A percentile compares a stretch with the other conserved stretches of the same genome.
Conservation (phyloP, 176 grass and related monocot genomes). For the Carex cristatella region DNA sequence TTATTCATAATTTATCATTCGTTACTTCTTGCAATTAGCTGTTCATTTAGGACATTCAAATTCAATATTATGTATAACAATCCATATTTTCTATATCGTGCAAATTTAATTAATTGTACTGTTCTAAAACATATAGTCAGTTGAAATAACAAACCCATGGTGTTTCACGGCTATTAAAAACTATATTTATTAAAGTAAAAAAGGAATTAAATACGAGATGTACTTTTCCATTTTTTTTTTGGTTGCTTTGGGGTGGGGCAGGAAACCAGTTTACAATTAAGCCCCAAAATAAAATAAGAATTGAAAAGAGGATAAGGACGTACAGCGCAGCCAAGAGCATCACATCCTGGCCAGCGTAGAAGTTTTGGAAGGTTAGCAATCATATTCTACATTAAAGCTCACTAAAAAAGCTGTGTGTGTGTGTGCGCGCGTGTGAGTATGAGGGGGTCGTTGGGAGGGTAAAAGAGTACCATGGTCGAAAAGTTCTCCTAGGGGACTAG, state of each 20-base stretch:
- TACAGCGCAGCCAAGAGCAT: conserved; percentile 98
- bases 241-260: not conserved
- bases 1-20: not conserved
- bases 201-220: not conserved
- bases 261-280: not conserved
- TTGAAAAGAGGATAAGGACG: conserved; percentile 26
- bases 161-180: not conserved
- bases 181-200: not conserved
- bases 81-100: not conserved
- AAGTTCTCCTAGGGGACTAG: conserved; percentile 98
- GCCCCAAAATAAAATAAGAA: not conserved
- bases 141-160: not conserved
- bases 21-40: not conserved
- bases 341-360: conserved; percentile 71
- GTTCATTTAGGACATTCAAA: not conserved
- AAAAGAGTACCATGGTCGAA: conserved; percentile 84
- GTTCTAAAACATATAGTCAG: not conserved
- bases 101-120: conserved; percentile 14
- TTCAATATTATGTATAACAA: not conserved
- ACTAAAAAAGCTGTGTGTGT: not conserved
- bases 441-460: not conserved
- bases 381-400: conserved; percentile 5
- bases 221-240: not conserved
- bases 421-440: not conserved
- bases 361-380: conserved; percentile 25